phyloP scores from a whole-genome alignment of 164 flowering plant genomes.

The Nelumbo lutea region DNA sequence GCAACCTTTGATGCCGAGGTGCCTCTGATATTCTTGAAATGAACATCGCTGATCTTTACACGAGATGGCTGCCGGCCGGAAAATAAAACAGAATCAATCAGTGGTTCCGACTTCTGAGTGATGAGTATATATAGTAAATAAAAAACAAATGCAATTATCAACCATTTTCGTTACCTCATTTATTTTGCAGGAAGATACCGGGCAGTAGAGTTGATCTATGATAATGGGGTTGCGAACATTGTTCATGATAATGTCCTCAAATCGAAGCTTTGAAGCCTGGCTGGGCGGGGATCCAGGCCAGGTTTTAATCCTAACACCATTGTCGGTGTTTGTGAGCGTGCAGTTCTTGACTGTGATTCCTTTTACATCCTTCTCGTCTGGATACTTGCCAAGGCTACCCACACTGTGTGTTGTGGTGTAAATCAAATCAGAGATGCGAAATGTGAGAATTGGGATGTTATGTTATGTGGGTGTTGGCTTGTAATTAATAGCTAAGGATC shows the following conservation, averaged over 20 bases:
- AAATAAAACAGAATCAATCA: too few species aligned
- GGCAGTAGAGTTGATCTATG: conserved; percentile 37
- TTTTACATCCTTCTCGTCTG: conserved; percentile 35
- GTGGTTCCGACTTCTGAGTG: too few species aligned
- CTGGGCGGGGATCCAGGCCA: conserved; percentile 27
- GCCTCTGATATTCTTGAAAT: too few species aligned
- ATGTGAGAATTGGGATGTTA: too few species aligned
- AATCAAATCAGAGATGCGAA: not conserved
- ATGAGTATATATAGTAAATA: too few species aligned
- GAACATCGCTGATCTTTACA: too few species aligned
- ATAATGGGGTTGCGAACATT: conserved; percentile 45
- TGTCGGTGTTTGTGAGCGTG: conserved; percentile 28
- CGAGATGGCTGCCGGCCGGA: too few species aligned
- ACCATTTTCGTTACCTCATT: too few species aligned
- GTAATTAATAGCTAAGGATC: too few species aligned
- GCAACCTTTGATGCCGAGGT: too few species aligned
- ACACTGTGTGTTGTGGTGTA: conserved; percentile 17
- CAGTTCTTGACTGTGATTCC: conserved; percentile 29
- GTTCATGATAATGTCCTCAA: conserved; percentile 34
- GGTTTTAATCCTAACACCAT: conserved; percentile 52
- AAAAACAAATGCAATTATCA: too few species aligned
- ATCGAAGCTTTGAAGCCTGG: conserved; percentile 27
- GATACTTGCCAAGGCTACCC: conserved; percentile 48
- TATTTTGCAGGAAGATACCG: not conserved
- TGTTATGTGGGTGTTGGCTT: too few species aligned